Evolutionary conservation across 169 alveolate genomes (phyloP).

Genomic region (Eimeria zaria): DNA sequence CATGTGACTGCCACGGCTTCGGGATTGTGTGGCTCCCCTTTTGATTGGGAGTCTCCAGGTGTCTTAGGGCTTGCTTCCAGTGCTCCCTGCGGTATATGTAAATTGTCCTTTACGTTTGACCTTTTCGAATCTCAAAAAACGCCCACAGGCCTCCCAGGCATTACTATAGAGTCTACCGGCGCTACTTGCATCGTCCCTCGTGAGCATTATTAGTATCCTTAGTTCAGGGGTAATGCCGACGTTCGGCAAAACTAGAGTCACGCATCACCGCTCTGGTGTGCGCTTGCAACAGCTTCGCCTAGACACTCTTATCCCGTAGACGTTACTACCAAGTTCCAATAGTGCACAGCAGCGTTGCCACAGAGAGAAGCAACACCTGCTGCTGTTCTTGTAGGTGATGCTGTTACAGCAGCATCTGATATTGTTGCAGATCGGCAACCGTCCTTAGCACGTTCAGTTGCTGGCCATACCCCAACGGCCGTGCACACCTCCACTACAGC

Average conservation of each 20-base stretch:
- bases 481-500: background rate
- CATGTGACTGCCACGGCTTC: background rate
- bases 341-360: background rate
- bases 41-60: background rate
- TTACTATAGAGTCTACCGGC: background rate
- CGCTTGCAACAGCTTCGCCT: background rate
- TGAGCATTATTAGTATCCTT: background rate
- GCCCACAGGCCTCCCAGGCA: slow-evolving; percentile 9
- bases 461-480: background rate
- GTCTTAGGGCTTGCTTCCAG: background rate
- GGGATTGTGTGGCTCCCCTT: background rate
- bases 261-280: background rate
- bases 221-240: background rate
- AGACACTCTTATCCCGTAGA: background rate
- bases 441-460: background rate
- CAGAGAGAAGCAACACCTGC: background rate
- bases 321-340: background rate
- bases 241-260: background rate
- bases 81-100: background rate
- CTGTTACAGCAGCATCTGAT: background rate
- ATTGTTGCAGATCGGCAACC: background rate
- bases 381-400: background rate
- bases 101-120: background rate
- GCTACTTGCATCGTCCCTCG: background rate
- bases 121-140: background rate